These are phyloP conservation scores for Pseudocercospora cruenta DNA, from an alignment of 2,329 filamentous ascomycete genomes.

Conservation along the genomic window DNA sequence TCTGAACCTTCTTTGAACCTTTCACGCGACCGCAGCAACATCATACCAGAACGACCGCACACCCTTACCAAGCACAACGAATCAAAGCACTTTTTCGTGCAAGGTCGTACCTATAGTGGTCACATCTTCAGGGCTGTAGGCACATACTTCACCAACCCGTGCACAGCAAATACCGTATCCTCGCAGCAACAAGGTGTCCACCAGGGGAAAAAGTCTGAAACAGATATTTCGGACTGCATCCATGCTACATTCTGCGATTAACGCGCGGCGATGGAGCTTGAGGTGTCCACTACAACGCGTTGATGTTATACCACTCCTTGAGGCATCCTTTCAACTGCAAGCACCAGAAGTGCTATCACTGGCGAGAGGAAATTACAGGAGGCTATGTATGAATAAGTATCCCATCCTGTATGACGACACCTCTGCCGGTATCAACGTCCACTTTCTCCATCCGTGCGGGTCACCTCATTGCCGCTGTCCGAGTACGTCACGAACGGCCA, in stretches of 20 bases:
- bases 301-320: not conserved
- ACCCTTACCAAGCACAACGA: not conserved
- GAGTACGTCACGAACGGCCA: not conserved
- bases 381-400: not conserved
- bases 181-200: not conserved
- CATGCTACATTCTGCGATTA: not conserved
- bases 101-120: not conserved
- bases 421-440: not conserved
- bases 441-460: not conserved
- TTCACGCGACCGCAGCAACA: not conserved
- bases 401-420: not conserved
- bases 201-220: not conserved
- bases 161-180: not conserved
- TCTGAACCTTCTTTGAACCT: constrained; percentile 1
- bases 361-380: not conserved
- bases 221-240: not conserved
- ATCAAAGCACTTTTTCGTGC: not conserved
- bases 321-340: not conserved
- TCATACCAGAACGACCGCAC: not conserved
- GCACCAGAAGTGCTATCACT: not conserved
- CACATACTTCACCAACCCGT: not conserved
- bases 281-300: not conserved
- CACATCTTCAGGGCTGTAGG: not conserved
- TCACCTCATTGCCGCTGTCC: not conserved
- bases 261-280: not conserved